A percentile compares a stretch with the other conserved stretches of the same genome.
These are phyloP conservation scores for Stylosanthes scabra DNA, from an alignment of 331 rosid genomes.

Conservation along the genomic window DNA sequence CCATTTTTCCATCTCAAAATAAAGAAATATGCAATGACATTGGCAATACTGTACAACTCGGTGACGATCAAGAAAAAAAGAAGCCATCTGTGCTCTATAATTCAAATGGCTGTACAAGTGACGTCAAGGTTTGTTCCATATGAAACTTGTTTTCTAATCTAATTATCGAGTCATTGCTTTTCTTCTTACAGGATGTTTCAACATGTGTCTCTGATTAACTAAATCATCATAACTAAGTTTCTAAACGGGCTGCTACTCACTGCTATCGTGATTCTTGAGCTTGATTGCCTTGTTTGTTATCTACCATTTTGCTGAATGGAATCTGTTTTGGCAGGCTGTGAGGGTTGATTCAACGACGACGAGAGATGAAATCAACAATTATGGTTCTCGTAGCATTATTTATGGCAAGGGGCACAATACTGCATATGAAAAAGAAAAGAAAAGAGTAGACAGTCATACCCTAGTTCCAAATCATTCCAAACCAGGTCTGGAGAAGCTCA, in stretches of 20 bases:
- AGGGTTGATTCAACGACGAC: conserved; percentile 43
- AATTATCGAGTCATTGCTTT: conserved; percentile 14
- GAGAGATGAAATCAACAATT: conserved; percentile 36
- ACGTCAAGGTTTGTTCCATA: conserved; percentile 35
- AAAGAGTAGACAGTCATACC: conserved; percentile 33
- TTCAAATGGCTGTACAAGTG: conserved; percentile 51
- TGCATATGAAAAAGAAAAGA: conserved; percentile 48
- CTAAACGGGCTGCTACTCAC: too few relatives aligned
- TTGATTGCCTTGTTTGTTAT: conserved; percentile 21
- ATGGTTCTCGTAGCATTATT: conserved; percentile 41
- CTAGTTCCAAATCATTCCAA: conserved; percentile 43
- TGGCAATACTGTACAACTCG: conserved; percentile 36
- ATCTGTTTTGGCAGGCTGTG: conserved; percentile 53
- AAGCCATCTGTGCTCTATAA: conserved; percentile 37
- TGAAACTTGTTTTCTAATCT: conserved; percentile 23
- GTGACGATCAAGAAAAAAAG: conserved; percentile 36
- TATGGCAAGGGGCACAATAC: conserved; percentile 34
- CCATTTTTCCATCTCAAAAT: conserved; percentile 34
- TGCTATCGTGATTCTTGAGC: conserved; percentile 27
- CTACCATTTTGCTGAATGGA: conserved; percentile 31
- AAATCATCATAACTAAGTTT: too few relatives aligned
- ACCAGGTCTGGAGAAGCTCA: conserved; percentile 48
- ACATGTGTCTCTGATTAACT: too few relatives aligned
- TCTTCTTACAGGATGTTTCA: background rate
- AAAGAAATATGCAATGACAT: conserved; percentile 37